Base-by-base conservation (phyloP, 2,329 filamentous ascomycete genomes). In the Periconia sp. region DNA sequence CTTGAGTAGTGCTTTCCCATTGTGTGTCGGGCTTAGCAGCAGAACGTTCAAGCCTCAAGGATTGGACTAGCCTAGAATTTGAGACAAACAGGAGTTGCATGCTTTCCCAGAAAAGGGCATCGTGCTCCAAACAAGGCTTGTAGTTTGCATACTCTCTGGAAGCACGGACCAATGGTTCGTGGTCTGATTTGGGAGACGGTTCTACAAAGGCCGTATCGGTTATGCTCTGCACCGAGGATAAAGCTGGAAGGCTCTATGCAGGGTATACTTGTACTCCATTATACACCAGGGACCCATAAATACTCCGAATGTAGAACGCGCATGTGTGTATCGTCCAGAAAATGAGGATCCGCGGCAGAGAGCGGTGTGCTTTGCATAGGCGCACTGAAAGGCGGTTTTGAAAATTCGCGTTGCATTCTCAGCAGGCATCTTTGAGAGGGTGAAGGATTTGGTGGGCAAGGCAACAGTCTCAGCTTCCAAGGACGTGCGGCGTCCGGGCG, bases 121-220 rank as follows among this genome's bases (percentile, higher is more conserved):
- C 47, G 55, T 57, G 41, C 49, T 49, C 48, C 51, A 51, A 51
- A 61, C 50, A n/a, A 57, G 54, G 55, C 55, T 47, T 58, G 53
- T 53, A 49, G 63, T 68, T 65, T 65, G 63, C 60, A 53, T 59
- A 49, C 58, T 60, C 58, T 44, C 50, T 53, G 51, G 56, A 53
- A 37, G 70, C 70, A 73, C 69, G 59, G 69, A 52, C 68, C 69
- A 71, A 59, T 61, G 46, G 71, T 74, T 73, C 67, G 53, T 64
- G 59, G 52, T 43, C 53, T 64, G 58, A 62, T 62, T 55, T 57
- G 49, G 58, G 61, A 53, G 47, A 41, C 49, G 48, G 65, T 66
- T 62, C 62, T 65, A 68, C 68, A 60, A 55, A 63, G 53, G 61
- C 58, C 60, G 61, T 49, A 55, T 60, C 60, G 66, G n/a, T n/a